Evolutionary conservation across 129 eudicot species (phyloP), one percentile per base, ranked within the genome.

Genomic region (Tanacetum coccineum): DNA sequence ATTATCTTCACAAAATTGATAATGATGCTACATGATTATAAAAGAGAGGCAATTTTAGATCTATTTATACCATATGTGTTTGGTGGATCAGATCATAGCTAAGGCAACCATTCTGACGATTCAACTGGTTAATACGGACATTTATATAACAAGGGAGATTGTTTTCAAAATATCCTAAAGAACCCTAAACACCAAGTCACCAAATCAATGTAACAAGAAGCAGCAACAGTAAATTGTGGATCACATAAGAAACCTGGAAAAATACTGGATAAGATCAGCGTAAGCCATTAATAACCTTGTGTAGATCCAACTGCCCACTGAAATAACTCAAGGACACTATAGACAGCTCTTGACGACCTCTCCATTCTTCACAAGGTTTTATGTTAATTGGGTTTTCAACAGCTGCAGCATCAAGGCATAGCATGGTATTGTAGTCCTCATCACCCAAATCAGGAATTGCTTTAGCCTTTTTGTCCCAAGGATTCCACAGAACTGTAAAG

Each of bases 391-490:
- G 91, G 67, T 81, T 73, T 80, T 92, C 96, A 65, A 92, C 72
- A 70, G 87, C 93, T 78, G 98, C 96, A 65, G 95, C 84, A 85
- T 88, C 96, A 55, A 92, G 83, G 62, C 96, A 88, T 61, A 92
- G 26, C 98, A 92, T 92, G 13, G 81, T 76, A 67, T 88, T 92
- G 79, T 87, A 92, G 71, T 92, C 98, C 5, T 85, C 96, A 65
- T 92, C 92, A 18, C 86, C 91, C 61, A 92, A 71, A 76, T 92
- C 95, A 3, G 87, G 84, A 40, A 92, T 81, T 65, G 96, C 81
- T 83, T 88, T 88, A 11, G 91, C 84, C 72, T 88, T 92, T 71
- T 88, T 88, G 88, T 96, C 98, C 98, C 98, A 92, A 64, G 98
- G 98, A 70, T 92, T 92, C 98, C 98, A 92, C 22, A 92, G 80